Base-by-base conservation (phyloP, 257 asterid genomes). In the Solanum paucissectum region DNA sequence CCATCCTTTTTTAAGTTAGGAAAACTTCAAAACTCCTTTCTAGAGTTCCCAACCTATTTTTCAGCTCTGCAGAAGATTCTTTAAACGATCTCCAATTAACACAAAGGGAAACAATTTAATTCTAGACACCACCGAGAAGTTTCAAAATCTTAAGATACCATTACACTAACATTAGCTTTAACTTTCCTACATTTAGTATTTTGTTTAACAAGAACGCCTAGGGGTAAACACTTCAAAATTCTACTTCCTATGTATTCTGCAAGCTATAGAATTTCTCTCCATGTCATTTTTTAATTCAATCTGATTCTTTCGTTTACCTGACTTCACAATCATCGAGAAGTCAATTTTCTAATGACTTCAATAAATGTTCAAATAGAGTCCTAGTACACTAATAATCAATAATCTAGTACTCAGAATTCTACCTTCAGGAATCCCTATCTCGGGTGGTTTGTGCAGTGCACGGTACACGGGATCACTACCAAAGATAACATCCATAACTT, bases 401-500 rank as follows among this genome's bases (percentile, higher is more conserved):
- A 82, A 52, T 82, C 85, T 52, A 58, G 74, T 14, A 69, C 74
- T 71, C 83, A 71, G 44, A 86, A 49, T 23, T 89, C 84, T 95
- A 95, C 99, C 99, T 88, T 95, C 98, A 89, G 86, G 87, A 69
- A 90, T 90, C 88, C 90, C 96, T 86, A 89, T 90, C 74, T 93
- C 93, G 83, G 87, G 92, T 89, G 99, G 99, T 89, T 92, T 97
- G 90, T 96, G 99, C 91, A 96, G 90, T 58, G 99, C 98, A 58
- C 98, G 98, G 88, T 93, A 97, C 72, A 93, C 94, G 89, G 99
- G 97, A 95, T 97, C 99, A 93, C 93, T 93, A 83, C 98, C 95
- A 81, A 91, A 91, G 98, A 97, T 97, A 88, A 94, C 93, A 92
- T 95, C 98, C 93, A 91, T 86, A 84, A 97, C 94, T 90, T 95